Base-by-base conservation (phyloP, 2,329 filamentous ascomycete genomes). In the Cytospora chrysosperma region DNA sequence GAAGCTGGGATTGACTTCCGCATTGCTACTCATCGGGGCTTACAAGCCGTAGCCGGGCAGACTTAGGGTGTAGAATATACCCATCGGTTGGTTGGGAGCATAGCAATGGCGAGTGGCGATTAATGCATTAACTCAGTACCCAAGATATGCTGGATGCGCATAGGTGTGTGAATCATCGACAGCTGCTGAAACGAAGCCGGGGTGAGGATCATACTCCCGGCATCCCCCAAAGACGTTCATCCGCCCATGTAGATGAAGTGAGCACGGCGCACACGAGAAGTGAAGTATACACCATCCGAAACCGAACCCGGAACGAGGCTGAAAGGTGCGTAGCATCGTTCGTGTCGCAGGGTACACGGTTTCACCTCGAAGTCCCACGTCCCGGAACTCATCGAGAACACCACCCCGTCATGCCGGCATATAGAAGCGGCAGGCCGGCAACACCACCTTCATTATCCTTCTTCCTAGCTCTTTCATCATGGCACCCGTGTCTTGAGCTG, bases 401-500 rank as follows among this genome's bases (percentile, higher is more conserved):
- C 21, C 10, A 24, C 9, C 43, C 6, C 19, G n/a, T n/a, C 43
- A 10, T 17, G n/a, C 40, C 9, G n/a, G 40, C 24, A 47, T 28
- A 30, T 1, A 6, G 8, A n/a, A 28, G 21, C 15, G n/a, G 17
- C n/a, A 13, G n/a, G 8, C 26, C 32, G 32, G 12, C 9, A 4
- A 47, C 3, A 2, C 28, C 17, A 3, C 17, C 26, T 24, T 60
- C 32, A 19, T 32, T 21, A n/a, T 10, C 4, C 26, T 32, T 24
- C 19, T 27, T 4, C n/a, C 13, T 10, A 34, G n/a, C 5, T 32
- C 24, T 37, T n/a, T 49, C 32, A 24, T 72, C 65, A 79, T 12
- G 80, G 79, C 37, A 76, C 84, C 72, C 82, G 88, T 27, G 91
- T 95, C 75, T 87, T 87, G 70, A 96, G 80, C 78, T 94, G 91